Evolutionary conservation across 2,329 filamentous ascomycete genomes (phyloP).

Genomic region (Zymoseptoria crescenta): DNA sequence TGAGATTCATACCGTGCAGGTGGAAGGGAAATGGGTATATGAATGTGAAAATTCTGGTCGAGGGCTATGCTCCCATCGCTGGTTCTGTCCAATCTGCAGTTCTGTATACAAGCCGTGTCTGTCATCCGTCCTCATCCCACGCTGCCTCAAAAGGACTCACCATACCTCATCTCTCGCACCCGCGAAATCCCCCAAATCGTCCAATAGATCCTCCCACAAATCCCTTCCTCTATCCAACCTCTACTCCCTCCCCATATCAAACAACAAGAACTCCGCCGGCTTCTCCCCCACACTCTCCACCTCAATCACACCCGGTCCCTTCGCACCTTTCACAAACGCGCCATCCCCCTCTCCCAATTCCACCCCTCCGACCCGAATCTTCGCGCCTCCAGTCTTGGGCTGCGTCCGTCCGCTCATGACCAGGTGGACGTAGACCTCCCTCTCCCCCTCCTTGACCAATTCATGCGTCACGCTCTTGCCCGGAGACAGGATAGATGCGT

Average conservation of each 20-base stretch:
- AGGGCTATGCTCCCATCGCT: no score
- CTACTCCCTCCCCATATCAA: conserved; percentile 38
- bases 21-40: no score
- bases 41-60: no score
- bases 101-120: no score
- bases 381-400: conserved; percentile 62
- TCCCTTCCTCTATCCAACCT: background rate
- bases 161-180: no score
- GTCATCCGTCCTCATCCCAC: no score
- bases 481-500: conserved; percentile 63
- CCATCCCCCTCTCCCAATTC: conserved; percentile 71
- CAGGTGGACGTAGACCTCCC: conserved; percentile 73
- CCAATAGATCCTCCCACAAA: no score
- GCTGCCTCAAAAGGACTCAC: no score
- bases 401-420: conserved; percentile 54
- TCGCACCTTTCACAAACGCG: conserved; percentile 57
- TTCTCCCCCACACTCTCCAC: conserved; percentile 42
- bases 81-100: no score
- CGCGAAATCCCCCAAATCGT: no score
- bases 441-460: conserved; percentile 55
- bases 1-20: no score
- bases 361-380: conserved; percentile 60
- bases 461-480: conserved; percentile 62
- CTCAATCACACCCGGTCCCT: conserved; percentile 37
- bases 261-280: conserved; percentile 42